phyloP scores from a whole-genome alignment of 1,284 basidiomycete species.

The Austroboletus novae-zelandiae region DNA sequence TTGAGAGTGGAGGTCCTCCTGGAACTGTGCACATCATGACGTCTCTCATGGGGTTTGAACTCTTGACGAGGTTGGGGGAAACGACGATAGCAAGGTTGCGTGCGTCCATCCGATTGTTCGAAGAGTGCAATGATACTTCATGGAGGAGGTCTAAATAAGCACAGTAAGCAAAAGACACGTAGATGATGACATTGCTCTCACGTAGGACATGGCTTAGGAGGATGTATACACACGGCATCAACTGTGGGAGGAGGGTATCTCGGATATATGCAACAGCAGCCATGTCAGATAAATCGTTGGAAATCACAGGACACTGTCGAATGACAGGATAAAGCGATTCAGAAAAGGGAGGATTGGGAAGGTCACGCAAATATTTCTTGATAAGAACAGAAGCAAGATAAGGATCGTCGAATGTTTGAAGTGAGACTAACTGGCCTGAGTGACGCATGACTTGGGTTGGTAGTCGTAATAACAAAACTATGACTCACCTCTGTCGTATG shows the following conservation, averaged over 20 bases:
- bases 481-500: conserved; percentile 70
- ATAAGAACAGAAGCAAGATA: conserved; percentile 80
- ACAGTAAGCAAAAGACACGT: conserved; percentile 12
- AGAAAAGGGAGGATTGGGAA: conserved; percentile 74
- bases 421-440: conserved; percentile 70
- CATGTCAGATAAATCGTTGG: conserved; percentile 54
- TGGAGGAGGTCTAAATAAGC: conserved; percentile 65
- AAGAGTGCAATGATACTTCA: conserved; percentile 65
- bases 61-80: conserved; percentile 73
- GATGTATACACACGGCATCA: conserved; percentile 71
- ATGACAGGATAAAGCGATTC: conserved; percentile 65
- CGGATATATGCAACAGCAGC: conserved; percentile 61
- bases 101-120: conserved; percentile 77
- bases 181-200: conserved; percentile 39
- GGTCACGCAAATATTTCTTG: conserved; percentile 80
- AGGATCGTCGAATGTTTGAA: conserved; percentile 71
- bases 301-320: conserved; percentile 61
- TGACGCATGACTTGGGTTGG: conserved; percentile 10
- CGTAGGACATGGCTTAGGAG: conserved; percentile 70
- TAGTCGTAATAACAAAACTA: neutral
- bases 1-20: conserved; percentile 35
- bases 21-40: conserved; percentile 70
- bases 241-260: conserved; percentile 60
- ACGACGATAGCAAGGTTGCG: conserved; percentile 79
- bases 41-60: conserved; percentile 65